Percentiles rank a stretch among this genome's conserved stretches.
phyloP scores from a whole-genome alignment of 148 eudicot species.

The Spergularia marina region DNA sequence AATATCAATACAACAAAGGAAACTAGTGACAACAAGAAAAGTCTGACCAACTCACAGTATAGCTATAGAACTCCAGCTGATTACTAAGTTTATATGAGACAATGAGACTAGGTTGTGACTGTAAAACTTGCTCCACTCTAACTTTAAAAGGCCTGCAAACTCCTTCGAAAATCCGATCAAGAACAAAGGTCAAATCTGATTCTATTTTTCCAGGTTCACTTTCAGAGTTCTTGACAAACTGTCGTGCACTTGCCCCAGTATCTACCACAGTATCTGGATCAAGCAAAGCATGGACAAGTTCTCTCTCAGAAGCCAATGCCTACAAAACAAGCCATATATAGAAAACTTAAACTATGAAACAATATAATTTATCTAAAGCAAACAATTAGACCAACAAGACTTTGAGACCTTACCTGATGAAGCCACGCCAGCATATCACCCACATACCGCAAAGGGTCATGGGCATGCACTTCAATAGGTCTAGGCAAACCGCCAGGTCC shows the following conservation, averaged over 20 bases:
- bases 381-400: constrained; percentile 1
- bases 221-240: constrained; percentile 53
- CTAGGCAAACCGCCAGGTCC: constrained; percentile 99
- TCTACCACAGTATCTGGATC: constrained; percentile 82
- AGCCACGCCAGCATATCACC: constrained; percentile 99
- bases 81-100: constrained; percentile 85
- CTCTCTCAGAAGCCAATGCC: constrained; percentile 99
- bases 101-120: constrained; percentile 93
- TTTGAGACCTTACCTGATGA: constrained; percentile 65
- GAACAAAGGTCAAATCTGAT: constrained; percentile 84
- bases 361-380: neutral
- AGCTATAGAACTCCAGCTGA: constrained; percentile 89
- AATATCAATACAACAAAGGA: neutral
- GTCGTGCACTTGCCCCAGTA: constrained; percentile 72
- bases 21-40: neutral
- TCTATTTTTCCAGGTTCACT: constrained; percentile 61
- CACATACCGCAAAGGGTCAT: constrained; percentile 95
- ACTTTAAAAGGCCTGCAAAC: constrained; percentile 98
- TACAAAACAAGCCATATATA: constrained; percentile 16
- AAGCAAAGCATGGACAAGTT: constrained; percentile 90
- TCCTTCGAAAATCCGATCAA: constrained; percentile 98
- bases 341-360: neutral
- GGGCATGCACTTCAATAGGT: constrained; percentile 99
- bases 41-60: constrained; percentile 60
- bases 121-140: constrained; percentile 96